These are phyloP conservation scores for Dipodascopsis tothii DNA, from an alignment of 805 yeast genomes.

Conservation along the genomic window DNA sequence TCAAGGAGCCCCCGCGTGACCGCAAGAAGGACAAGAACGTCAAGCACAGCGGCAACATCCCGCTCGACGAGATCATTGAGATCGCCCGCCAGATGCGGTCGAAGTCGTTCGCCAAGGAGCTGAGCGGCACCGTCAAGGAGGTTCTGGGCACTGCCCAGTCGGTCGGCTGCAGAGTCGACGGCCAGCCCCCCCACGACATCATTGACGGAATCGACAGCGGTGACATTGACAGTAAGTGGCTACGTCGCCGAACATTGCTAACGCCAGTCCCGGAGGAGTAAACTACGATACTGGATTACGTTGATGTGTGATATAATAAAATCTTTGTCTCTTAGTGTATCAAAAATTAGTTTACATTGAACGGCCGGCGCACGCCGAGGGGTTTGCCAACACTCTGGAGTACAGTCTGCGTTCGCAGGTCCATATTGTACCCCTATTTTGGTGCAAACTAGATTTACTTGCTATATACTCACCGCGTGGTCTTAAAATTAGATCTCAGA, in stretches of 20 bases:
- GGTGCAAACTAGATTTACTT: constrained; percentile 72
- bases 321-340: no score
- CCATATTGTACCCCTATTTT: constrained; percentile 79
- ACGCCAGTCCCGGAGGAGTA: constrained; percentile 1
- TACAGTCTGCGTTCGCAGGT: constrained; percentile 34
- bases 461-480: constrained; percentile 70
- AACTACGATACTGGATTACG: neutral
- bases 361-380: no score
- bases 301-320: neutral
- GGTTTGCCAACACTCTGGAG: constrained; percentile 94
- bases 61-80: constrained; percentile 91
- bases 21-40: constrained; percentile 99
- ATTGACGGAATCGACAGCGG: constrained; percentile 97
- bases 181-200: constrained; percentile 98
- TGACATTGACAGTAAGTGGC: constrained; percentile 64
- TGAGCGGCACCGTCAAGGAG: constrained; percentile 96
- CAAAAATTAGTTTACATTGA: no score
- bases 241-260: neutral
- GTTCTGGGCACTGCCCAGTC: constrained; percentile 99
- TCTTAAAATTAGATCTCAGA: constrained; percentile 21
- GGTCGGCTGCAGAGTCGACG: constrained; percentile 97
- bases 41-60: constrained; percentile 98
- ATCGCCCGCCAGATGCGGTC: constrained; percentile 96
- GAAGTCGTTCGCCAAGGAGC: constrained; percentile 95
- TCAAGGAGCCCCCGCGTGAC: constrained; percentile 99